A percentile compares a stretch with the other conserved stretches of the same genome.
These are phyloP conservation scores for Penicillium italicum DNA, from an alignment of 2,329 filamentous ascomycete species.

Conservation along the genomic window DNA sequence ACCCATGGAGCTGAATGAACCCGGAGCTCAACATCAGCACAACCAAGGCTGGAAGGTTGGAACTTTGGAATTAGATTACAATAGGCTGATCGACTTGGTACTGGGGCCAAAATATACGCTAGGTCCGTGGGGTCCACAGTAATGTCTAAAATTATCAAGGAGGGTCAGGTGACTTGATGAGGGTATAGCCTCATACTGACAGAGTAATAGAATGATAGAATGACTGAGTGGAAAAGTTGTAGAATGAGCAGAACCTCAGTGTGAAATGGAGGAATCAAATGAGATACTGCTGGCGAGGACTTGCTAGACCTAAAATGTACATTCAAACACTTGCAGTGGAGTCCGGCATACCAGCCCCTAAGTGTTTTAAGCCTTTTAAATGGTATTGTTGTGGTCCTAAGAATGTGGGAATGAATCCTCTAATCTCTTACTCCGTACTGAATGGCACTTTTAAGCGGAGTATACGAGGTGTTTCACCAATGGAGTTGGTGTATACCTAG, in stretches of 20 bases:
- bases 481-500: conserved; percentile 20
- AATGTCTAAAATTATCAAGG: background rate
- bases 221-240: background rate
- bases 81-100: background rate
- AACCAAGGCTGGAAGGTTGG: background rate
- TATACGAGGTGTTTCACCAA: conserved; percentile 14
- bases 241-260: background rate
- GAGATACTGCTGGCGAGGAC: background rate
- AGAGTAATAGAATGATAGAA: background rate
- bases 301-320: background rate
- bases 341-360: background rate
- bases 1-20: background rate
- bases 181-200: background rate
- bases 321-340: background rate
- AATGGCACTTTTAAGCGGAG: background rate
- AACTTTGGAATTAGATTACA: no score
- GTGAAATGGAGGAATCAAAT: background rate
- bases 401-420: conserved; percentile 18
- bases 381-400: background rate
- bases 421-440: background rate
- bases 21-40: background rate
- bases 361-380: background rate
- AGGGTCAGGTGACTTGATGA: background rate
- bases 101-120: background rate
- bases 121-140: background rate